phyloP scores from a whole-genome alignment of 2,329 filamentous ascomycete genomes.

The Colletotrichum sansevieriae region DNA sequence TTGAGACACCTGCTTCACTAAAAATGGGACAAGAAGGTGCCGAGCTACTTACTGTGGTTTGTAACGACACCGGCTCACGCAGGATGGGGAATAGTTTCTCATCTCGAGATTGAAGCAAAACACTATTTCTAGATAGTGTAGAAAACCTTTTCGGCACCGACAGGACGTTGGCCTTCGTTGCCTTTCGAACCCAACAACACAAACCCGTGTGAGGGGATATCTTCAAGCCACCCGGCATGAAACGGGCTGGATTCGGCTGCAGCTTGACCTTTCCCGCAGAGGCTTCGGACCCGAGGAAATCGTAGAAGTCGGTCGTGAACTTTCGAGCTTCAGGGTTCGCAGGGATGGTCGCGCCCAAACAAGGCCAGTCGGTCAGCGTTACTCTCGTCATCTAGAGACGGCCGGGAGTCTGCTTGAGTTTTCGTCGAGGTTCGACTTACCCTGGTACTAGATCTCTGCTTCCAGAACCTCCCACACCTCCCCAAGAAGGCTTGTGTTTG shows the following conservation, averaged over 20 bases:
- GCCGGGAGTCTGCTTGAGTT: too few species aligned
- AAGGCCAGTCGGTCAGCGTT: constrained; percentile 6
- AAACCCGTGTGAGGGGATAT: constrained; percentile 47
- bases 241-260: constrained; percentile 48
- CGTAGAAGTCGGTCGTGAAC: constrained; percentile 53
- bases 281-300: constrained; percentile 48
- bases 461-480: constrained; percentile 59
- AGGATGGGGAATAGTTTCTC: too few species aligned
- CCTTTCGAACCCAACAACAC: constrained; percentile 44
- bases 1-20: too few species aligned
- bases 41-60: too few species aligned
- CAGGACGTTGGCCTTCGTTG: constrained; percentile 48
- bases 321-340: constrained; percentile 44
- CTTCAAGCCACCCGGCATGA: constrained; percentile 50
- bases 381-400: neutral
- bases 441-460: constrained; percentile 54
- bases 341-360: constrained; percentile 28
- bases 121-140: constrained; percentile 39
- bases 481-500: constrained; percentile 52
- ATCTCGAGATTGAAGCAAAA: too few species aligned
- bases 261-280: constrained; percentile 29
- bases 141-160: constrained; percentile 57
- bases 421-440: neutral
- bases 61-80: too few species aligned
- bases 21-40: too few species aligned